Evolutionary conservation across 2,329 filamentous ascomycete genomes (phyloP), one percentile per base, ranked within the genome.

Genomic region (Shiraia bambusicola): DNA sequence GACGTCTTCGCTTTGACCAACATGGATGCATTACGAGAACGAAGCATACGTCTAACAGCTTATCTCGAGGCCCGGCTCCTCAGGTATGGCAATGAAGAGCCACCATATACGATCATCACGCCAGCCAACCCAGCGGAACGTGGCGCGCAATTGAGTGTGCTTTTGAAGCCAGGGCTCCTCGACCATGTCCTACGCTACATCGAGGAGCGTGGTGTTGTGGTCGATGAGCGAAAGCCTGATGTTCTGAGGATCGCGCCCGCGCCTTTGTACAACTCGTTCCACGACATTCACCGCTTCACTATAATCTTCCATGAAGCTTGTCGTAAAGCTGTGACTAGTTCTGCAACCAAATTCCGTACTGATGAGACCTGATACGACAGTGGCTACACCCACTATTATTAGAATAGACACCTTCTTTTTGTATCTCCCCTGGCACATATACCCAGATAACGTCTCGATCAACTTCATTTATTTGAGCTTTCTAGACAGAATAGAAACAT

Each of bases 231-330:
- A 45, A 88, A 87, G 66, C 90, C 91, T 1, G 84, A 91, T 62
- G 90, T 95, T 12, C 84, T 95, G 36, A 76, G 90, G 2, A 82
- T 94, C 1, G 88, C 90, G 2, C 90, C 91, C 1, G 85, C 87
- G 29, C 89, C 90, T 7, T 66, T 95, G 52, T 95, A 95, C 69
- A 92, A 92, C 59, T 82, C 79, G 0, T 94, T 87, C 63, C 75
- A 76, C 45, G 90, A 95, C 56, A 83, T 90, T 6, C 61, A 67
- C 44, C 58, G 61, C 35, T 69, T 69, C 41, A 50, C 67, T 9
- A 46, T 69, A 24, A 69, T 80, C 11, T 82, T 83, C 54, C 59
- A 70, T 5, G 58, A 68, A 28, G 79, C 77, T 3, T 79, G 75
- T 50, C 61, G 59, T 34, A 63, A 67, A 41, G 73, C 70, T 14